Conservation (phyloP, 2,329 filamentous ascomycete species). For the Didymella keratinophila region DNA sequence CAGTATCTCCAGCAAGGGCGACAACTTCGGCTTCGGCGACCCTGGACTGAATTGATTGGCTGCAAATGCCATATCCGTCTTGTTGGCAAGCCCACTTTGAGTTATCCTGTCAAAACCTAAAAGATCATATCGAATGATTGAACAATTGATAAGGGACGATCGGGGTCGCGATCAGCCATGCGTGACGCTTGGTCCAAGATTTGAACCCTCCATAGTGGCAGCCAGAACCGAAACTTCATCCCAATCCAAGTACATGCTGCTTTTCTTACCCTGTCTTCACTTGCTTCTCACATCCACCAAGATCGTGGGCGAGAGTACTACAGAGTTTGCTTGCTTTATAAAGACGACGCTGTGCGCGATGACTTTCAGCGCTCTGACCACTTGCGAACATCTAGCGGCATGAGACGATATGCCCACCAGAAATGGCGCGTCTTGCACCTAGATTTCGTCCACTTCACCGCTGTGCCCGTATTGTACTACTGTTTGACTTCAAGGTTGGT, state of each 20-base stretch:
- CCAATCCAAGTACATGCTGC: conserved; percentile 3
- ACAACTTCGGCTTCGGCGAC: conserved; percentile 48
- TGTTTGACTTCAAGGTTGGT: no score
- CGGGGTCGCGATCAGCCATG: conserved; percentile 23
- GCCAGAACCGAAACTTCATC: conserved; percentile 25
- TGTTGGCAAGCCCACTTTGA: neutral
- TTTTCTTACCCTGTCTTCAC: neutral
- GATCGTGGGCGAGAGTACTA: neutral
- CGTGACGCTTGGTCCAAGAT: conserved; percentile 27
- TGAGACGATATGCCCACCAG: no score
- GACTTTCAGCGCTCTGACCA: neutral
- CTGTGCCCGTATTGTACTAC: no score
- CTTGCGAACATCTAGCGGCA: no score
- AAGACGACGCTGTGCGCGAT: neutral
- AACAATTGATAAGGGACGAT: conserved; percentile 18
- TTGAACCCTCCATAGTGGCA: conserved; percentile 16
- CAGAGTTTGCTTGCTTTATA: neutral
- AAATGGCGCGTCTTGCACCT: no score
- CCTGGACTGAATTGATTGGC: conserved; percentile 41
- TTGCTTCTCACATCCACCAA: neutral
- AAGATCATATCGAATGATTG: conserved; percentile 15
- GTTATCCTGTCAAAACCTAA: neutral
- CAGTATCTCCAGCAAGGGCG: conserved; percentile 42
- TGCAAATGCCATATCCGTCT: neutral
- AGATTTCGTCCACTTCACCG: no score